Evolutionary conservation across 177 flowering plant genomes (phyloP).

Genomic region (Vitis hybrid): DNA sequence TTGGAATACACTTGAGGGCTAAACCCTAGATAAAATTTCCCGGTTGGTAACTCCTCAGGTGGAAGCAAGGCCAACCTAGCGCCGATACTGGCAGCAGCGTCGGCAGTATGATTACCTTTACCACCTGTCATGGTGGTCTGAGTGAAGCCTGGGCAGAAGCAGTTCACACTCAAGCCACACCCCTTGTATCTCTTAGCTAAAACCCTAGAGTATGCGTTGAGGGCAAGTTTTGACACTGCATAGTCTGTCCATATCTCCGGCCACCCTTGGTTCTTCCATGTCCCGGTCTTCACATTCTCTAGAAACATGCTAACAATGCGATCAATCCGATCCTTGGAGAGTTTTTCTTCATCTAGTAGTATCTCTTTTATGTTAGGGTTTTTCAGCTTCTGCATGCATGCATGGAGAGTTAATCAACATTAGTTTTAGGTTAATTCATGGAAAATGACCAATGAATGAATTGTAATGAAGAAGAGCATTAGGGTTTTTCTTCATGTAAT

Average conservation of each 20-base stretch:
- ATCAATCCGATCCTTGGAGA: slow-evolving; percentile 50
- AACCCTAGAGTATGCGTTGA: slow-evolving; percentile 69
- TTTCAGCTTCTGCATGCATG: slow-evolving; percentile 57
- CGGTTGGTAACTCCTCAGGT: slow-evolving; percentile 51
- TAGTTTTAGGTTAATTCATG: no score
- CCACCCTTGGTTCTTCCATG: slow-evolving; percentile 78
- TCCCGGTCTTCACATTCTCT: slow-evolving; percentile 52
- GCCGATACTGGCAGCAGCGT: slow-evolving; percentile 49
- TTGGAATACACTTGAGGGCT: slow-evolving; percentile 27
- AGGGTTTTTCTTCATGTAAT: no score
- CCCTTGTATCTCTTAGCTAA: slow-evolving; percentile 45
- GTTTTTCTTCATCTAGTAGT: slow-evolving; percentile 40
- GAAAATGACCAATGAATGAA: no score
- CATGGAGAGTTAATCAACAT: no score
- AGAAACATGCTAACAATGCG: slow-evolving; percentile 44
- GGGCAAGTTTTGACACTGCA: slow-evolving; percentile 82
- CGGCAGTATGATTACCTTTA: slow-evolving; percentile 57
- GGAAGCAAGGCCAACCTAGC: slow-evolving; percentile 51
- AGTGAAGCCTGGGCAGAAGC: slow-evolving; percentile 92
- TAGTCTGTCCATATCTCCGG: slow-evolving; percentile 87
- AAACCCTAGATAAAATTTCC: slow-evolving; percentile 46
- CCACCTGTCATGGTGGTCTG: slow-evolving; percentile 81
- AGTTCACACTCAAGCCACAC: slow-evolving; percentile 53
- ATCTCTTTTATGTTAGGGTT: slow-evolving; percentile 42
- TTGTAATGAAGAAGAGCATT: no score